These are phyloP conservation scores for Penicillium sumatraense DNA, from an alignment of 2,329 filamentous ascomycete species.

Conservation along the genomic window DNA sequence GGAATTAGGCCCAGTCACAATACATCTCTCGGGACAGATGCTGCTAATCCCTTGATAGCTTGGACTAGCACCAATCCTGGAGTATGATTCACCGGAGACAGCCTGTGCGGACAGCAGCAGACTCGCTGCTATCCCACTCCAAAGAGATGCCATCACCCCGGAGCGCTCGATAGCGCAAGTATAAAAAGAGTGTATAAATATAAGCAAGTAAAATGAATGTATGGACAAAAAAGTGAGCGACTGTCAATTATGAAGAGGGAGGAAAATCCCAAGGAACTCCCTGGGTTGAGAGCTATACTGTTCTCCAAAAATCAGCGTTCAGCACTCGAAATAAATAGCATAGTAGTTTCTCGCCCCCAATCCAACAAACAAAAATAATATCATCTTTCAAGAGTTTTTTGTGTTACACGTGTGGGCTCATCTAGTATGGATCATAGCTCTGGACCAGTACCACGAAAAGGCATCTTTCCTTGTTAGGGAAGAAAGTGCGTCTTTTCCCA, in stretches of 20 bases:
- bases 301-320: background rate
- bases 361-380: background rate
- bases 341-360: background rate
- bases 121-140: background rate
- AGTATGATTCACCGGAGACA: conserved; percentile 2
- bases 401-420: background rate
- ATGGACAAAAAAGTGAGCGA: background rate
- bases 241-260: too few relatives aligned
- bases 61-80: conserved; percentile 13
- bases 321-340: background rate
- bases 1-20: conserved; percentile 17
- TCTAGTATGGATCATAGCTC: background rate
- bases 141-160: too few relatives aligned
- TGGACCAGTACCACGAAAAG: too few relatives aligned
- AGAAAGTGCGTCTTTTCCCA: too few relatives aligned
- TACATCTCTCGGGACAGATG: conserved; percentile 26
- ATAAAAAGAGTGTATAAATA: too few relatives aligned
- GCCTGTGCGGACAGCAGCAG: background rate
- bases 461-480: too few relatives aligned
- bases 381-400: background rate
- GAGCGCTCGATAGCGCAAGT: too few relatives aligned
- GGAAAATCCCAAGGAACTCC: background rate
- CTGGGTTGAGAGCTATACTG: background rate
- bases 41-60: conserved; percentile 15
- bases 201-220: background rate